Evolutionary conservation across 306 rosid genomes (phyloP).

Genomic region (Lablab purpureus): DNA sequence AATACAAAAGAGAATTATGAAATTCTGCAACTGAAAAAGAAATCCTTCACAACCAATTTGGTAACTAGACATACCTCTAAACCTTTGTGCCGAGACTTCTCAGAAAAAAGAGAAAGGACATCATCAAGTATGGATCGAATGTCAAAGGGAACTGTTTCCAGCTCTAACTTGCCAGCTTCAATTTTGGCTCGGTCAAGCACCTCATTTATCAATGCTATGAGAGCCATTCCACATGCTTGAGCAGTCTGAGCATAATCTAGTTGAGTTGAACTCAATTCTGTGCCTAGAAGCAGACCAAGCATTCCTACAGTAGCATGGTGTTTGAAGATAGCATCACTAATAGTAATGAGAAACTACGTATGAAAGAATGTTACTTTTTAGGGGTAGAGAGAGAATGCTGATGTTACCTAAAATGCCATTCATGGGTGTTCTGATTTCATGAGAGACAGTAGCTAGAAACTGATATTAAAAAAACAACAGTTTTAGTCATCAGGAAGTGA

Average conservation of each 20-base stretch:
- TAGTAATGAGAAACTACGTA: constrained; percentile 9
- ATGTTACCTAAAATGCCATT: constrained; percentile 91
- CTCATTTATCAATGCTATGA: constrained; percentile 90
- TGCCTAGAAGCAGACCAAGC: constrained; percentile 94
- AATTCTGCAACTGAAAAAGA: constrained; percentile 13
- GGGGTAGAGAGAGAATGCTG: background rate
- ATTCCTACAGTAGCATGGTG: constrained; percentile 67
- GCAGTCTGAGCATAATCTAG: constrained; percentile 97
- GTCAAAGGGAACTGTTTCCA: constrained; percentile 95
- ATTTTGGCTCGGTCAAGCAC: constrained; percentile 99
- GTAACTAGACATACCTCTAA: constrained; percentile 74
- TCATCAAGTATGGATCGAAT: constrained; percentile 92
- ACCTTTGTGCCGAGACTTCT: constrained; percentile 91
- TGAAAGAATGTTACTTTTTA: background rate
- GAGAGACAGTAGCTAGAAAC: constrained; percentile 98
- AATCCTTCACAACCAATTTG: constrained; percentile 1
- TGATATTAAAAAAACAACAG: constrained; percentile 46
- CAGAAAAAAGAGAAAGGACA: constrained; percentile 95
- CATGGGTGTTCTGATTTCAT: constrained; percentile 99
- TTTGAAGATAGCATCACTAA: constrained; percentile 21
- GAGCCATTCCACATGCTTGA: constrained; percentile 94
- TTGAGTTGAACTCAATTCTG: constrained; percentile 92
- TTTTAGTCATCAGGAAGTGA: constrained; percentile 36
- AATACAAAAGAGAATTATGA: constrained; percentile 28
- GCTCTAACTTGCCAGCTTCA: constrained; percentile 95